Conservation (phyloP, 2,329 filamentous ascomycete genomes). For the Anthostomella pinea region DNA sequence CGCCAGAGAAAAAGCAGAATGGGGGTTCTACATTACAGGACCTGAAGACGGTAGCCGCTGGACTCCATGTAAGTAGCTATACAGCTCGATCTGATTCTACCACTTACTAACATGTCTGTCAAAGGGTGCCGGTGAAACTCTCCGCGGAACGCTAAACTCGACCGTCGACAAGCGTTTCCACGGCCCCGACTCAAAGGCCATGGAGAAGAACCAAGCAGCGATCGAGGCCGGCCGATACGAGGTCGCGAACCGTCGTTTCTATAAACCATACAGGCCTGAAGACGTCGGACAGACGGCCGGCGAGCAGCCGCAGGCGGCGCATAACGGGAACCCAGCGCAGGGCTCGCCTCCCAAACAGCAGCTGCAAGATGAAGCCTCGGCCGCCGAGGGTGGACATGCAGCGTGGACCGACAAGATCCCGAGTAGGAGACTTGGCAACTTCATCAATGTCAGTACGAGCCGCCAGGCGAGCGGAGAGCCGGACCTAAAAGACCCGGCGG, state of each 20-base stretch:
- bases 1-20: not conserved
- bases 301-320: not conserved
- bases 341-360: too few species aligned
- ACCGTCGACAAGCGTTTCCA: not conserved
- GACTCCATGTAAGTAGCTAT: not conserved
- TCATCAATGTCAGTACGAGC: not conserved
- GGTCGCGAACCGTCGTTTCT: not conserved
- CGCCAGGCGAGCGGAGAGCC: not conserved
- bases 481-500: not conserved
- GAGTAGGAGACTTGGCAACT: not conserved
- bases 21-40: not conserved
- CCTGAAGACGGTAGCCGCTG: not conserved
- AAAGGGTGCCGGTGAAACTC: slow-evolving; percentile 1
- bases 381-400: not conserved
- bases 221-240: not conserved
- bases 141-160: slow-evolving; percentile 1
- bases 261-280: not conserved
- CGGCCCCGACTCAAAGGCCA: not conserved
- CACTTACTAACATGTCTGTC: not conserved
- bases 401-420: not conserved
- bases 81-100: not conserved
- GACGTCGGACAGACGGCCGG: not conserved
- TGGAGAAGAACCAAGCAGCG: not conserved
- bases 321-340: too few species aligned
- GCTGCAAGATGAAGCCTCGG: not conserved